Percentiles rank a stretch among this genome's conserved stretches.
Conservation (phyloP, 495 filamentous ascomycete genomes). For the Echria macrotheca region DNA sequence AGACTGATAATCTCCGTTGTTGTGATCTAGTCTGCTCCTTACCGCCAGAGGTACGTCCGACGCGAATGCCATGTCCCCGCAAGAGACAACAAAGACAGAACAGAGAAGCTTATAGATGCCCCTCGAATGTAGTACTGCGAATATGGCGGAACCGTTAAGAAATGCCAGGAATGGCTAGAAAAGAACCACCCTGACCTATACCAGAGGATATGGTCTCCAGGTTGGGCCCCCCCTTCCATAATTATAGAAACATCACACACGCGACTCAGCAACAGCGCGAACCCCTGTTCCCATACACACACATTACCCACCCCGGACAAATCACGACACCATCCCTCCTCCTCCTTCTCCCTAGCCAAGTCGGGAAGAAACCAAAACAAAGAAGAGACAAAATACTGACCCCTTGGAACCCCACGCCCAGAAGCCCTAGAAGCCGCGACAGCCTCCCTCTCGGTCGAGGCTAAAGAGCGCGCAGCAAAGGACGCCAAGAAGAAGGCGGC, state of each 20-base stretch:
- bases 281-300: too few species aligned
- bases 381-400: background rate
- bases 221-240: conserved; percentile 39
- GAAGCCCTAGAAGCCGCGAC: conserved; percentile 80
- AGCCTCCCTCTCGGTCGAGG: conserved; percentile 77
- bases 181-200: conserved; percentile 69
- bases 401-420: conserved; percentile 29
- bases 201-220: conserved; percentile 73
- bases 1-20: background rate
- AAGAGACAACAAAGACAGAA: too few species aligned
- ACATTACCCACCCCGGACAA: background rate
- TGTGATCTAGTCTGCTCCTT: conserved; percentile 72
- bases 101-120: background rate
- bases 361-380: too few species aligned
- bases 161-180: conserved; percentile 93
- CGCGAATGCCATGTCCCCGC: too few species aligned
- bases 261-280: background rate
- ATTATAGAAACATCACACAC: background rate
- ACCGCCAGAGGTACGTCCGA: conserved; percentile 81
- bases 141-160: conserved; percentile 95
- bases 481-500: conserved; percentile 86
- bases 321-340: conserved; percentile 12
- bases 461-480: conserved; percentile 86
- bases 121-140: conserved; percentile 75
- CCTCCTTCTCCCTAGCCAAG: background rate